Evolutionary conservation across 2,329 filamentous ascomycete genomes (phyloP).

Genomic region (Xylaria sp.): DNA sequence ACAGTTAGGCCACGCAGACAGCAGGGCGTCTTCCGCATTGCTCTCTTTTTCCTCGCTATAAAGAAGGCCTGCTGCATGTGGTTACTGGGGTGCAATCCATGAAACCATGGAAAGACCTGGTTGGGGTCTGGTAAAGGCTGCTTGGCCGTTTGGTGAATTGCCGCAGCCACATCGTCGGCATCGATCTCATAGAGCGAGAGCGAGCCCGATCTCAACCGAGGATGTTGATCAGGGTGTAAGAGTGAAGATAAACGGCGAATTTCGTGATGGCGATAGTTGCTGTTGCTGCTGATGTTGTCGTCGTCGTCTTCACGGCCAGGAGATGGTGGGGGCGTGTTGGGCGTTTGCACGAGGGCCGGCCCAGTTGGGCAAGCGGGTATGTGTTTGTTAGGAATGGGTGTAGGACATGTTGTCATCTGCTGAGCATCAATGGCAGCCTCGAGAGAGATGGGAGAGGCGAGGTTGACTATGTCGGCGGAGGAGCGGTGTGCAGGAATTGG

Average conservation of each 20-base stretch:
- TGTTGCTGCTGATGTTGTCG: slow-evolving; percentile 36
- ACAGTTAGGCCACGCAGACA: slow-evolving; percentile 85
- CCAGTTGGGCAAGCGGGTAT: slow-evolving; percentile 89
- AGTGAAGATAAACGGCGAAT: slow-evolving; percentile 62
- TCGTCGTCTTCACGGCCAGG: slow-evolving; percentile 66
- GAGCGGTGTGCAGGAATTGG: slow-evolving; percentile 59
- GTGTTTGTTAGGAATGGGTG: slow-evolving; percentile 84
- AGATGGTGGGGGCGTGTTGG: slow-evolving; percentile 73
- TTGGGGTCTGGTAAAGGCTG: slow-evolving; percentile 86
- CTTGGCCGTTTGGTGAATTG: slow-evolving; percentile 78
- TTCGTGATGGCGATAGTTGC: slow-evolving; percentile 50
- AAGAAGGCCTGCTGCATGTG: slow-evolving; percentile 92
- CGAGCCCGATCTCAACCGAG: slow-evolving; percentile 60
- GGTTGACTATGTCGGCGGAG: slow-evolving; percentile 54
- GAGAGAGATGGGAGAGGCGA: slow-evolving; percentile 56
- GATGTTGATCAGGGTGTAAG: slow-evolving; percentile 75
- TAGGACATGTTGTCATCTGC: slow-evolving; percentile 47
- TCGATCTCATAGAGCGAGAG: slow-evolving; percentile 78
- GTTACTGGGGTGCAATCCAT: slow-evolving; percentile 90
- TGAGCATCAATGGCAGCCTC: slow-evolving; percentile 52
- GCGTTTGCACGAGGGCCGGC: slow-evolving; percentile 65
- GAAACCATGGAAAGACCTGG: slow-evolving; percentile 95
- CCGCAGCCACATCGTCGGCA: slow-evolving; percentile 73
- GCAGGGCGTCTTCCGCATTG: slow-evolving; percentile 74
- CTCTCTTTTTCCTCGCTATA: slow-evolving; percentile 76